A percentile compares a stretch with the other conserved stretches of the same genome.
These are phyloP conservation scores for Tagetes erecta DNA, from an alignment of 129 eudicot species.

Conservation along the genomic window DNA sequence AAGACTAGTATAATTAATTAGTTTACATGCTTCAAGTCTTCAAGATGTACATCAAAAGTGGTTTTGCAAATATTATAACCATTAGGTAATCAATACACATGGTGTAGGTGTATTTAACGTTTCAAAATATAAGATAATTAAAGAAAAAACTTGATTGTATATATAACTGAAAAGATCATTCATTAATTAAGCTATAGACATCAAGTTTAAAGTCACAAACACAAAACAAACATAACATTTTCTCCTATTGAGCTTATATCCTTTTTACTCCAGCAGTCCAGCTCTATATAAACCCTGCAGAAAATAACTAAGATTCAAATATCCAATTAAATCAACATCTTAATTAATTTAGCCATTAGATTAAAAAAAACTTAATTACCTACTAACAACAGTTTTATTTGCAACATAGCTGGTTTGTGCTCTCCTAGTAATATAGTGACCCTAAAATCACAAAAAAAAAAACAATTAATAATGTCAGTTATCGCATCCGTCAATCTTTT, in stretches of 20 bases:
- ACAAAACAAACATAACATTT: neutral
- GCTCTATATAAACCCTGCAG: constrained; percentile 20
- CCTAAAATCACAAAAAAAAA: constrained; percentile 42
- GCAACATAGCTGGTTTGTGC: neutral
- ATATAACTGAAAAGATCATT: no score
- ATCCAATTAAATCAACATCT: no score
- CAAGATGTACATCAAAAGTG: no score
- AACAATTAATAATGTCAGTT: constrained; percentile 15
- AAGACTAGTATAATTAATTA: no score
- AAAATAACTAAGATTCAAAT: neutral
- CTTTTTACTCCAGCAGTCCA: neutral
- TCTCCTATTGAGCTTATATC: constrained; percentile 14
- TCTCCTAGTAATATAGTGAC: constrained; percentile 65
- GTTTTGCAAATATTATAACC: no score
- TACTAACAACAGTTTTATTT: neutral
- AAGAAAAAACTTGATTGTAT: no score
- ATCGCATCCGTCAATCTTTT: neutral
- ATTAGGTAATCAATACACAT: no score
- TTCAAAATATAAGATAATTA: no score
- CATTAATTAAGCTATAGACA: no score
- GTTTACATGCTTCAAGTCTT: no score
- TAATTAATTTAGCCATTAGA: neutral
- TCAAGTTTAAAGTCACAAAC: no score
- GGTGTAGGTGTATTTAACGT: no score
- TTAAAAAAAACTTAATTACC: constrained; percentile 30